phyloP scores from a whole-genome alignment of 768 basidiomycete genomes.

The Mycena rebaudengoi region DNA sequence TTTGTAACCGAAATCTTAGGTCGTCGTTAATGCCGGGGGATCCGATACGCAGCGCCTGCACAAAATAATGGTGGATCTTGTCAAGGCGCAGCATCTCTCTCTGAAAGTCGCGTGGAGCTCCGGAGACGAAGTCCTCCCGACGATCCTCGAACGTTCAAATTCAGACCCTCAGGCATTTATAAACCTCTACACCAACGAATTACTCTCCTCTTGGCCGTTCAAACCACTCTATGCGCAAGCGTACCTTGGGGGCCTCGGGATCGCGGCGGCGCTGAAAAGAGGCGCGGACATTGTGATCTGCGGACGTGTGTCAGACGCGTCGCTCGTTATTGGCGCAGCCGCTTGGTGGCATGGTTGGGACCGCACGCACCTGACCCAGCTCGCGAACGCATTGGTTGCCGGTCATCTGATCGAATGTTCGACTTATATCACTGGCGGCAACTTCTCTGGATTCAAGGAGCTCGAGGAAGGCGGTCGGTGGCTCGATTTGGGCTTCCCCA shows the following conservation, averaged over 20 bases:
- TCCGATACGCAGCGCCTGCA: constrained; percentile 23
- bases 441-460: constrained; percentile 26
- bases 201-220: constrained; percentile 22
- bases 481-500: constrained; percentile 23
- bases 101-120: constrained; percentile 26
- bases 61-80: constrained; percentile 2
- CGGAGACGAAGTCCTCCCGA: constrained; percentile 25
- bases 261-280: constrained; percentile 18
- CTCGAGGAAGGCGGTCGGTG: constrained; percentile 23
- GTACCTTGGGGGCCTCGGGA: constrained; percentile 25
- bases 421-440: constrained; percentile 25
- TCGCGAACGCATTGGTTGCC: constrained; percentile 22
- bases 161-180: constrained; percentile 8
- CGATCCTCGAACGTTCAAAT: constrained; percentile 8
- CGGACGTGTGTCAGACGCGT: constrained; percentile 25
- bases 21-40: constrained; percentile 24
- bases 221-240: constrained; percentile 25
- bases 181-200: constrained; percentile 18
- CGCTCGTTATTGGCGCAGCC: constrained; percentile 24
- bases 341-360: constrained; percentile 29
- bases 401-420: constrained; percentile 28
- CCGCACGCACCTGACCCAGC: constrained; percentile 17
- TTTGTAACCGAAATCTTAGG: not conserved
- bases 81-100: constrained; percentile 7
- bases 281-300: constrained; percentile 29